phyloP scores from a whole-genome alignment of 192 early-diverging fungal genomes.

The Coemansia sp. region DNA sequence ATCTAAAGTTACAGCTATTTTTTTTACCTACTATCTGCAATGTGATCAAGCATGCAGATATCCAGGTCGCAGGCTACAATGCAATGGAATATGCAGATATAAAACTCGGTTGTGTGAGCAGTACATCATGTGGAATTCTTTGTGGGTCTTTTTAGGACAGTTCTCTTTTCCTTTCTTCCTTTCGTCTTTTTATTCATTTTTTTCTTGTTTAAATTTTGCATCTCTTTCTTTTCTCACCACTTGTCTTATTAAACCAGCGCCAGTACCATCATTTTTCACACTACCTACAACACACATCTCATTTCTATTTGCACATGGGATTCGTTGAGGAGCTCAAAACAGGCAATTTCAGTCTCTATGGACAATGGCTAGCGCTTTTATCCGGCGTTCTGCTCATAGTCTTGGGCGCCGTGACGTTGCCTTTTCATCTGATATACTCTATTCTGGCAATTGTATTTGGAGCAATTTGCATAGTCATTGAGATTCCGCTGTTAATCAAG shows the following conservation, averaged over 20 bases:
- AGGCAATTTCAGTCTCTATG: slow-evolving; percentile 46
- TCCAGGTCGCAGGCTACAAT: not conserved
- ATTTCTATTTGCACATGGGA: slow-evolving; percentile 18
- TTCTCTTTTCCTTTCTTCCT: not conserved
- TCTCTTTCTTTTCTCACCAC: not conserved
- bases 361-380: slow-evolving; percentile 38
- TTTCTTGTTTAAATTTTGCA: not conserved
- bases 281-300: not conserved
- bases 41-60: not conserved
- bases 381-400: slow-evolving; percentile 49
- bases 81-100: too few species aligned
- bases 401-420: slow-evolving; percentile 44
- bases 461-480: slow-evolving; percentile 41
- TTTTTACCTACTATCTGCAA: not conserved
- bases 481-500: slow-evolving; percentile 32
- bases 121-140: too few species aligned
- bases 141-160: not conserved
- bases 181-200: not conserved
- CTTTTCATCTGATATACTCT: slow-evolving; percentile 43
- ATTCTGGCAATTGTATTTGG: slow-evolving; percentile 52
- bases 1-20: not conserved
- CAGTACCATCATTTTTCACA: too few species aligned
- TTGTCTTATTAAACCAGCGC: too few species aligned
- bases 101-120: too few species aligned
- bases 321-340: slow-evolving; percentile 44